Percentiles rank a stretch among this genome's conserved stretches.
Evolutionary conservation across 345 rosid species (phyloP).

Genomic region (Luvunga scandens): DNA sequence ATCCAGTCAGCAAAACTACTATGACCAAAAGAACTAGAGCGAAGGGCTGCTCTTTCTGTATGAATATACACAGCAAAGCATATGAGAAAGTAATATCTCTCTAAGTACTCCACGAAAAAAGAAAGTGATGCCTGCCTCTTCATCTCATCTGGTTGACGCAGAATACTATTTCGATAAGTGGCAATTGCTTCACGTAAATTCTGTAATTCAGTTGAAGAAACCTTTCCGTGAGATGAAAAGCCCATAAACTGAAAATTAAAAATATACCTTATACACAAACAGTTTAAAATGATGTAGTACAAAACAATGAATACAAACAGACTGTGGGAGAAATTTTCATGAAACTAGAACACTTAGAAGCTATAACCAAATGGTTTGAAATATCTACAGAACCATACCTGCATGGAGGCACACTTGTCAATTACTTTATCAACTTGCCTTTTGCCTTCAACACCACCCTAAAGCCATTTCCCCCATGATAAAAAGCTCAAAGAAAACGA

Average conservation of each 20-base stretch:
- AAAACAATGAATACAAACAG: background rate
- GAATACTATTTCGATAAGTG: slow-evolving; percentile 81
- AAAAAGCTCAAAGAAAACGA: slow-evolving; percentile 23
- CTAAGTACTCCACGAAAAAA: slow-evolving; percentile 92
- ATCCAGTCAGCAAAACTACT: slow-evolving; percentile 98
- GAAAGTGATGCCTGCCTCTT: slow-evolving; percentile 95
- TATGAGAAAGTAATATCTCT: slow-evolving; percentile 96
- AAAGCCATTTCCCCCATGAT: slow-evolving; percentile 22
- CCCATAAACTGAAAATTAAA: background rate
- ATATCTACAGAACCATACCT: slow-evolving; percentile 48
- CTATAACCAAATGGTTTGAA: slow-evolving; percentile 14
- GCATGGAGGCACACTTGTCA: slow-evolving; percentile 98
- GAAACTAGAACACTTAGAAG: slow-evolving; percentile 8
- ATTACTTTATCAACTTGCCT: slow-evolving; percentile 95
- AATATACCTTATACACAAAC: background rate
- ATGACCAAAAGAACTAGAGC: slow-evolving; percentile 65
- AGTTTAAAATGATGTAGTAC: background rate
- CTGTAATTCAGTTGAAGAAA: slow-evolving; percentile 46
- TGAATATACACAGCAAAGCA: slow-evolving; percentile 96
- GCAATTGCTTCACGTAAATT: slow-evolving; percentile 96
- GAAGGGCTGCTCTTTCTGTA: slow-evolving; percentile 84
- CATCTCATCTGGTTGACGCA: slow-evolving; percentile 96
- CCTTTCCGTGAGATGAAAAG: background rate
- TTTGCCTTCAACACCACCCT: slow-evolving; percentile 99
- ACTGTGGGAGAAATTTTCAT: background rate